Base-by-base conservation (phyloP, 2,329 filamentous ascomycete genomes). In the Calonectria hawksworthii region DNA sequence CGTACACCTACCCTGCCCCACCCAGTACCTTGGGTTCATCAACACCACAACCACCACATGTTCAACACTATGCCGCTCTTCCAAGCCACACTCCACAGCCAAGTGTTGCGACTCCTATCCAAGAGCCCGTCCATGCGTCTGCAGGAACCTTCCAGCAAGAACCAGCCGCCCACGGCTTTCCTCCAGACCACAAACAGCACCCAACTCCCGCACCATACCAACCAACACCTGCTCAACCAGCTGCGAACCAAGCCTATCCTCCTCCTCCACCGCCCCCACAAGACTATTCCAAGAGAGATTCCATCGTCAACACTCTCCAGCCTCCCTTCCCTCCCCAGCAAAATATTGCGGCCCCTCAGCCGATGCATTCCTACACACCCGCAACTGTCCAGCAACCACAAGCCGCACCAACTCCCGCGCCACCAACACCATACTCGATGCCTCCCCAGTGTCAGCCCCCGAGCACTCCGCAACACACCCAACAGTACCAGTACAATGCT, bases 311-410 rank as follows among this genome's bases (percentile, higher is more conserved):
- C 11, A 63, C 13, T 4, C 59, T 70, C 0, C 77, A 77, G 7
- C 51, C 70, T 0, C 34, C 69, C 0, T 75, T 77, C 13, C 70
- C 78, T 3, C 74, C 78, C 13, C 78, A 79, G n/a, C 52, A 78
- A 61, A 38, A 23, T 21, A 61, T 61, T 10, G 54, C 75, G 1
- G 38, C 66, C n/a, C 56, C 59, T 4, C 70, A 76, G 1, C 66
- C 68, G 13, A 41, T 13, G 34, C 13, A 28, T 41, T 7, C 34
- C 0, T 28, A 59, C 0, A 16, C 66, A 1, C 1, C 8, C 3
- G 10, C 47, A 16, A 26, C 67, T 26, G 13, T 56, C 6, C 56
- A 36, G 1, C 7, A 14, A 2, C n/a, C 63, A 2, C 72, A 71
- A 1, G 0, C 5, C 0, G 16, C 28, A 13, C 69, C 56, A 18